Percentiles rank a stretch among this genome's conserved stretches.
These are phyloP conservation scores for Arthrobotrys iridis DNA, from an alignment of 2,329 filamentous ascomycete species.

Conservation along the genomic window DNA sequence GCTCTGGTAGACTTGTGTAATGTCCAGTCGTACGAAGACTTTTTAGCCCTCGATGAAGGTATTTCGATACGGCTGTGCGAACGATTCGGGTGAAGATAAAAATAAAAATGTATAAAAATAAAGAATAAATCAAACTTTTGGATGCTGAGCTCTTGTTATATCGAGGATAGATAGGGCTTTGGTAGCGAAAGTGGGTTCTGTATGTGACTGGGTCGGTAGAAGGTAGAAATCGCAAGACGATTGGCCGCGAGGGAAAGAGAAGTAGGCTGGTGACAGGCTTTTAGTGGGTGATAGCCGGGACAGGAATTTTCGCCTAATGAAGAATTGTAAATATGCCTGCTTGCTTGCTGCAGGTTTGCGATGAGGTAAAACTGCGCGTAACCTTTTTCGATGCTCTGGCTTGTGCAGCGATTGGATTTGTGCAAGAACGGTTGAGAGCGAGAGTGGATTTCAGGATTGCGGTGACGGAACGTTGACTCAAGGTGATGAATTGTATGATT, in stretches of 20 bases:
- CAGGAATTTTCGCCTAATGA: slow-evolving; percentile 28
- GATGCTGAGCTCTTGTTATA: slow-evolving; percentile 22
- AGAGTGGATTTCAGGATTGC: slow-evolving; percentile 8
- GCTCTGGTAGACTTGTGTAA: slow-evolving; percentile 40
- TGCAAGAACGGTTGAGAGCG: not conserved
- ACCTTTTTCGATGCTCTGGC: slow-evolving; percentile 13
- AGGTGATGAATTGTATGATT: slow-evolving; percentile 7
- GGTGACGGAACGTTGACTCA: not conserved
- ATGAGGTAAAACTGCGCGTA: slow-evolving; percentile 51
- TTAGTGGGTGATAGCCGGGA: slow-evolving; percentile 33
- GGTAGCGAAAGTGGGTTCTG: slow-evolving; percentile 33
- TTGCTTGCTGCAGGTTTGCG: slow-evolving; percentile 22
- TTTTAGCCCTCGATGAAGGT: slow-evolving; percentile 21
- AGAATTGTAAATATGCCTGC: slow-evolving; percentile 13
- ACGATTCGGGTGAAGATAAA: not conserved
- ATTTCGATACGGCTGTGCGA: not conserved
- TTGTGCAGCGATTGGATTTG: slow-evolving; percentile 33
- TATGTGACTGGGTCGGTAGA: slow-evolving; percentile 35
- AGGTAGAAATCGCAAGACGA: slow-evolving; percentile 12
- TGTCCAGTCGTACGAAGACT: slow-evolving; percentile 40
- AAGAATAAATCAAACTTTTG: slow-evolving; percentile 32
- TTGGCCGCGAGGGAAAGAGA: slow-evolving; percentile 14
- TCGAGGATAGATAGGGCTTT: slow-evolving; percentile 6
- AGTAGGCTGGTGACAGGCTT: slow-evolving; percentile 12
- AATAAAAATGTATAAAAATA: slow-evolving; percentile 1